Percentiles rank a stretch among this genome's conserved stretches.
These are phyloP conservation scores for Zea mays DNA, from an alignment of 176 grass and related monocot species.

Conservation along the genomic window Zm-B73-REFERENCE-NAM-5.0 NC_050104.1:32362501-32363000, in stretches of 20 bases:
- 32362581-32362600: background rate
- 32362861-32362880: background rate
- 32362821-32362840: background rate
- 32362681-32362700: background rate
- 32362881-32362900: background rate
- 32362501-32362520: background rate
- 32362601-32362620: background rate
- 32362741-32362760: background rate
- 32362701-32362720: background rate
- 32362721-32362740: background rate
- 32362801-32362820: too few species aligned
- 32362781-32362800: background rate
- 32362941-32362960: background rate
- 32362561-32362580: background rate
- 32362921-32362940: background rate
- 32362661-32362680: background rate
- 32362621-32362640: background rate
- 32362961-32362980: background rate
- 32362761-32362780: background rate
- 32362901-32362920: background rate
- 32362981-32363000: slow-evolving; percentile 37
- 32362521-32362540: background rate
- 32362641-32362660: background rate
- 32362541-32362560: background rate
- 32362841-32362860: background rate